Evolutionary conservation across 306 rosid species (phyloP), one percentile per base, ranked within the genome.

Genomic region (Castanea mollissima): DNA sequence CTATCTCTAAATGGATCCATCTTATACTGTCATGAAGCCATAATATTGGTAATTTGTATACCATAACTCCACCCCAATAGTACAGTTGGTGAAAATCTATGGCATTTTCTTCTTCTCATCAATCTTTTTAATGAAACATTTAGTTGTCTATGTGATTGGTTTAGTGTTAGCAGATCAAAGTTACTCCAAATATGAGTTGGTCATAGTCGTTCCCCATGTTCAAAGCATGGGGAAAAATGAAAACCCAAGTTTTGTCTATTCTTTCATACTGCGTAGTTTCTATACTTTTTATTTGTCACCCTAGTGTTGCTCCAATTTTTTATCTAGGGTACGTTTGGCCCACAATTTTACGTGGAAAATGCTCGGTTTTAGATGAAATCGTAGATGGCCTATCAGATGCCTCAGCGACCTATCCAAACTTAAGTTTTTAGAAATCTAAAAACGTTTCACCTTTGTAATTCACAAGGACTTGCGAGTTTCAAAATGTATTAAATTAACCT

Each of bases 21-120:
- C 55, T 60, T 74, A 46, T 75, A 49, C 81, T 62, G 62, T 73
- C 69, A 67, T 75, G 63, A 46, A 68, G 70, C 44, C 56, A 55
- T 64, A 74, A 35, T 51, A 57, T 69, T 76, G 79, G 81, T 56
- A 56, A 63, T 79, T 74, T 71, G 34, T 67, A 21, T 62, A 20
- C 51, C 35, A 35, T 70, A 38, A 12, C 52, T 34, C 25, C 72
- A 15, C 38, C 27, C 52, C 51, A 35, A 68, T 19, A 68, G 52
- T 49, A 35, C 27, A 18, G 25, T 35, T n/a, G 38, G 27, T 68
- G 72, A 68, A 34, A 68, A 18, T 68, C 46, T 68, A 2, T 14
- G 32, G 20, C n/a, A 15, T 68, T 19, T 59, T 59, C 65, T 59
- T 59, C 65, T 59, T 59, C 65, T 59, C 9, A 13, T n/a, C 25